These are phyloP conservation scores for Didymosphaeria variabile DNA, from an alignment of 2,329 filamentous ascomycete genomes.

Conservation along the genomic window DNA sequence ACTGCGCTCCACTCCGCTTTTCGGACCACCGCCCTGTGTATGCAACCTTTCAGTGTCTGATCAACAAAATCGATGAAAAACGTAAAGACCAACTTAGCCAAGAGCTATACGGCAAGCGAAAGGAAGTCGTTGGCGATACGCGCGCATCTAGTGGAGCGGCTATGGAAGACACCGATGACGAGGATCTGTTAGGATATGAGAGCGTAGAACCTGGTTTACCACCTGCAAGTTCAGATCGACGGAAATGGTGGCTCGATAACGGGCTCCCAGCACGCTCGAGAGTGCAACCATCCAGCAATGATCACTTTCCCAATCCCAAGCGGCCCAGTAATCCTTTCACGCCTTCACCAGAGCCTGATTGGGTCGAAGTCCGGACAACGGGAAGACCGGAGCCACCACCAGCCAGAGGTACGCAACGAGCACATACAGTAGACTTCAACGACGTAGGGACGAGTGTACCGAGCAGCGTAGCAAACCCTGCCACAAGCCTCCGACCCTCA, in stretches of 20 bases:
- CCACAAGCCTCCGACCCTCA: constrained; percentile 29
- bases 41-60: constrained; percentile 83
- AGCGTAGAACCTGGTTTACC: constrained; percentile 80
- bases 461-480: constrained; percentile 24
- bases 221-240: constrained; percentile 68
- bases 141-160: constrained; percentile 61
- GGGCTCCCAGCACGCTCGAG: constrained; percentile 77
- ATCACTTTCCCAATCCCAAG: constrained; percentile 74
- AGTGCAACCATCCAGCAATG: constrained; percentile 70
- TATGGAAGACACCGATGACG: constrained; percentile 72
- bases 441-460: constrained; percentile 16
- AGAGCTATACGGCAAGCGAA: constrained; percentile 75
- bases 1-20: constrained; percentile 82
- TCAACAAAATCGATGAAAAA: constrained; percentile 81
- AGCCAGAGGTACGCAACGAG: constrained; percentile 39
- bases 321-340: constrained; percentile 85
- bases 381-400: constrained; percentile 42
- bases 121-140: constrained; percentile 71
- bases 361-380: constrained; percentile 66
- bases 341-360: constrained; percentile 78
- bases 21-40: constrained; percentile 98
- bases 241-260: constrained; percentile 73
- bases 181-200: constrained; percentile 83
- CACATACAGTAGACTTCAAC: constrained; percentile 44
- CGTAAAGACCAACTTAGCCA: constrained; percentile 76